phyloP scores from a whole-genome alignment of 2,329 filamentous ascomycete genomes.

The Dothidotthia symphoricarpi region DNA sequence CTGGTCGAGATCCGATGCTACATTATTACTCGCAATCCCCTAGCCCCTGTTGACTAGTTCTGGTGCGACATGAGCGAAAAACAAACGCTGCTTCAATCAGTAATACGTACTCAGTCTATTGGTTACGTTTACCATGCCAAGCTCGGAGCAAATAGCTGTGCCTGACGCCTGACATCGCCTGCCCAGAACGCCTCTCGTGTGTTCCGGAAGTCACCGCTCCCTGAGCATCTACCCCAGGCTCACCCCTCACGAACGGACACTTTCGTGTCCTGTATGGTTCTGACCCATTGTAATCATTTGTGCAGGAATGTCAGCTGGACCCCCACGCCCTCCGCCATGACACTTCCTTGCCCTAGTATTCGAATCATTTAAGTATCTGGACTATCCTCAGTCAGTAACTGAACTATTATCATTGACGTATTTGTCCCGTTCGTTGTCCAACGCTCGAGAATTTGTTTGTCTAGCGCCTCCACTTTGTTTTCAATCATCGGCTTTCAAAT shows the following conservation, averaged over 20 bases:
- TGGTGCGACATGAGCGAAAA: constrained; percentile 32
- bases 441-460: no score
- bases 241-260: constrained; percentile 23
- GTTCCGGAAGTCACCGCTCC: constrained; percentile 34
- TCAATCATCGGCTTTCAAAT: constrained; percentile 18
- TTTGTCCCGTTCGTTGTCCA: constrained; percentile 34
- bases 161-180: constrained; percentile 30
- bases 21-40: constrained; percentile 15
- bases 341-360: constrained; percentile 24
- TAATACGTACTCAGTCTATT: constrained; percentile 28
- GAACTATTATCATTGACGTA: constrained; percentile 35
- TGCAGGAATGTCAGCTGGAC: constrained; percentile 37
- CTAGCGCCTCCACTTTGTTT: constrained; percentile 26
- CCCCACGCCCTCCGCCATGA: constrained; percentile 33
- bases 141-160: constrained; percentile 33
- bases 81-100: constrained; percentile 30
- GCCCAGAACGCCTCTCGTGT: constrained; percentile 19
- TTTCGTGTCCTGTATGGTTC: constrained; percentile 26
- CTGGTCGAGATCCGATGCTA: constrained; percentile 34
- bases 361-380: constrained; percentile 40
- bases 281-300: no score
- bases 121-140: constrained; percentile 17
- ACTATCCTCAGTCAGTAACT: constrained; percentile 30
- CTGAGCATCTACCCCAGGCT: constrained; percentile 26
- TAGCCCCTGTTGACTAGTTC: constrained; percentile 14